These are phyloP conservation scores for Aureobasidium subglaciale DNA, from an alignment of 2,329 filamentous ascomycete species.

Conservation along the genomic window DNA sequence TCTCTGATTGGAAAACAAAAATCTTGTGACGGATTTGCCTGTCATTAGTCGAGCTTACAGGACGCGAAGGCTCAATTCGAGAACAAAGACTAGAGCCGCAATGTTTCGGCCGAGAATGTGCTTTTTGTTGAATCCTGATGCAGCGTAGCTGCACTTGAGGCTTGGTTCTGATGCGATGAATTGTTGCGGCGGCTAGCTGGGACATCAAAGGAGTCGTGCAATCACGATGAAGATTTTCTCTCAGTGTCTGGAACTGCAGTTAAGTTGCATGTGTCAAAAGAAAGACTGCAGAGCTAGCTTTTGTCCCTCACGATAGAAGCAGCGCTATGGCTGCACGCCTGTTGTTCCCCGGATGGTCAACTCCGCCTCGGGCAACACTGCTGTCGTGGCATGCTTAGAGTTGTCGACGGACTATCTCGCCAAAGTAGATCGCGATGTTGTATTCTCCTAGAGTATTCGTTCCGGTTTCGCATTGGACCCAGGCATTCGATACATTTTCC, in stretches of 20 bases:
- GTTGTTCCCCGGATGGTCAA: conserved; percentile 1
- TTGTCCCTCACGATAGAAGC: background rate
- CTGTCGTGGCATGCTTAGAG: conserved; percentile 11
- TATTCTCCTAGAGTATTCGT: background rate
- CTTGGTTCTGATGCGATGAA: background rate
- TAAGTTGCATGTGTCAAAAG: conserved; percentile 9
- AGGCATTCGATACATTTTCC: background rate
- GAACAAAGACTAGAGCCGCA: background rate
- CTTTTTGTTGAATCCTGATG: background rate
- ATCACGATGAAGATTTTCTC: background rate
- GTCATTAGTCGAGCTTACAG: background rate
- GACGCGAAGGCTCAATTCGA: background rate
- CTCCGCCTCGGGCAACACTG: background rate
- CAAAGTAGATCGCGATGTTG: background rate
- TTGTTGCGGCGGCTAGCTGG: background rate
- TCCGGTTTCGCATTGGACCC: background rate
- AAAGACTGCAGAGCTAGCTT: conserved; percentile 8
- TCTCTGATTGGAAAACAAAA: too few species aligned
- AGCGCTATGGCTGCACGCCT: conserved; percentile 8
- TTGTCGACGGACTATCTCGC: background rate
- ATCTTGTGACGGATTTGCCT: background rate
- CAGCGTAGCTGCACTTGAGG: background rate
- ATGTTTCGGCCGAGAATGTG: background rate
- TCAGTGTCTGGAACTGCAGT: background rate
- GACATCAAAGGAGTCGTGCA: background rate